Conservation (phyloP, 768 basidiomycete genomes). For the Serendipita vermifera region DNA sequence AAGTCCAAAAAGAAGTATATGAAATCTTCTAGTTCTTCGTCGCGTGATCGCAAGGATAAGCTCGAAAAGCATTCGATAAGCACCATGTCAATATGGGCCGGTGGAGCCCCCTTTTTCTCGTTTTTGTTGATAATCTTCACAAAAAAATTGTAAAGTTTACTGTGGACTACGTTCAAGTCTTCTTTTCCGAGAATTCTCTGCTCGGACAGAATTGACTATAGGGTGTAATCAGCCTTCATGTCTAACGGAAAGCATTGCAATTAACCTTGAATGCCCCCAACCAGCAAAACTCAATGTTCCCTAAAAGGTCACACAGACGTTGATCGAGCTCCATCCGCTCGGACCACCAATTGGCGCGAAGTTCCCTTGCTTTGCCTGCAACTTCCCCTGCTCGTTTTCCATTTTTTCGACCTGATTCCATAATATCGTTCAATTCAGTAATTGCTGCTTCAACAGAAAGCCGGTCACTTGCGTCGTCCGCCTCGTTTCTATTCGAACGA, state of each 20-base stretch:
- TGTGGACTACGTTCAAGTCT: too few species aligned
- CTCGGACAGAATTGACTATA: too few species aligned
- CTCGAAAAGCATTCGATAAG: constrained; percentile 81
- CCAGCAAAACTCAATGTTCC: constrained; percentile 92
- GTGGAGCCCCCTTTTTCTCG: constrained; percentile 13
- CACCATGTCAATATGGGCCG: constrained; percentile 41
- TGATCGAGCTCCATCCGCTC: constrained; percentile 61
- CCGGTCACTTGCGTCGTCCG: constrained; percentile 48
- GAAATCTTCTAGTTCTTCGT: constrained; percentile 92
- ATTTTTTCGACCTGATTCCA: constrained; percentile 25
- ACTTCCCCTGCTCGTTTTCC: constrained; percentile 64
- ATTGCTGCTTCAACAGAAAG: constrained; percentile 65
- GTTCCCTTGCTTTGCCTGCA: constrained; percentile 59
- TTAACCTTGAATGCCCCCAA: constrained; percentile 91
- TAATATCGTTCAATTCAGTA: constrained; percentile 63
- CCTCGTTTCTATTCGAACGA: constrained; percentile 61
- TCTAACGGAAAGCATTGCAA: constrained; percentile 6
- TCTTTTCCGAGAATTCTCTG: constrained; percentile 15
- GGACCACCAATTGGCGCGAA: constrained; percentile 75
- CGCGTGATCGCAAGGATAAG: constrained; percentile 64
- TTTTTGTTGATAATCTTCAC: too few species aligned
- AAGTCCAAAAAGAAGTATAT: constrained; percentile 88
- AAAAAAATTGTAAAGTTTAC: too few species aligned
- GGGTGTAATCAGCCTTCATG: too few species aligned
- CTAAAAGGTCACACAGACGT: constrained; percentile 57